Conservation (phyloP, 148 eudicot genomes). For the Chenopodium suecicum region DNA sequence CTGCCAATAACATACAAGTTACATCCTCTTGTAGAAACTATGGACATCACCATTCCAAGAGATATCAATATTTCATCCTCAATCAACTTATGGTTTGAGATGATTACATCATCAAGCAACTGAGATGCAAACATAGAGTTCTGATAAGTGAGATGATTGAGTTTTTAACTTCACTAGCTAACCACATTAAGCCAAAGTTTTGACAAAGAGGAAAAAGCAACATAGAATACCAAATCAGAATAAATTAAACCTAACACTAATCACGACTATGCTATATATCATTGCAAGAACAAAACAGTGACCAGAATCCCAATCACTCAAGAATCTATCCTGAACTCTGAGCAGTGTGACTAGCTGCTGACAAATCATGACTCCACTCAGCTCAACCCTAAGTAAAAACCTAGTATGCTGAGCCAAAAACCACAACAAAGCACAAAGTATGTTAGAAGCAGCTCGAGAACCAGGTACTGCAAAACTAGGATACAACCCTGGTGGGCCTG, state of each 20-base stretch:
- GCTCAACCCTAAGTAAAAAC: neutral
- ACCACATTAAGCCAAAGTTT: neutral
- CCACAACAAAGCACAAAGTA: no score
- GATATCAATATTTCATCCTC: neutral
- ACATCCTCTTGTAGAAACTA: neutral
- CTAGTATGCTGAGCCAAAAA: neutral
- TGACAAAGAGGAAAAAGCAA: neutral
- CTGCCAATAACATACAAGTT: neutral
- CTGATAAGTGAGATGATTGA: neutral
- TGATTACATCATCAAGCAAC: neutral
- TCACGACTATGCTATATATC: neutral
- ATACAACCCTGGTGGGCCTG: neutral
- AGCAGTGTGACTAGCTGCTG: constrained; percentile 4
- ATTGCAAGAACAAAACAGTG: neutral
- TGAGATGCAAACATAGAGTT: neutral
- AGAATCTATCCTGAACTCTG: neutral
- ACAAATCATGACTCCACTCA: neutral
- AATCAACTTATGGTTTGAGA: neutral
- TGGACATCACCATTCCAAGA: neutral
- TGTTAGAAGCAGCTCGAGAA: neutral
- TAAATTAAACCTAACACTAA: neutral
- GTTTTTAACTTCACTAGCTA: neutral
- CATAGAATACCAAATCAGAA: neutral
- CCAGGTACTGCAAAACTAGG: neutral
- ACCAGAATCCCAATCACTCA: neutral